These are phyloP conservation scores for Globisporangium radiosum DNA, from an alignment of 352 stramenopile species.

Conservation along the genomic window DNA sequence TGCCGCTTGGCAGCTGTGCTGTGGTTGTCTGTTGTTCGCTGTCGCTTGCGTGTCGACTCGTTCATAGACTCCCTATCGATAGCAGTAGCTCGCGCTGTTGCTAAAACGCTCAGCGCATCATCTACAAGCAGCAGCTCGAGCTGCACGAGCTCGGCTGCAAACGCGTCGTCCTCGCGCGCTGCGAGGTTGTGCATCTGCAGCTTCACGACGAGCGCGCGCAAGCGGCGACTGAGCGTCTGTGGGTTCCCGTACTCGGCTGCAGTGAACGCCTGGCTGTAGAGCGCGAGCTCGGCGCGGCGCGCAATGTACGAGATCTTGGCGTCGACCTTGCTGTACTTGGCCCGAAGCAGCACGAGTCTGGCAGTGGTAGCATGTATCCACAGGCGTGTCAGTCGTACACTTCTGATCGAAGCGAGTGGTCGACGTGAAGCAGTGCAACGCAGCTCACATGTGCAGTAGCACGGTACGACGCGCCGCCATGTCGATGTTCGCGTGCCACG, in stretches of 20 bases:
- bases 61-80: not conserved
- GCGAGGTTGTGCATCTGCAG: slow-evolving; percentile 51
- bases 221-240: slow-evolving; percentile 42
- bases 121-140: not conserved
- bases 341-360: slow-evolving; percentile 51
- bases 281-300: slow-evolving; percentile 42
- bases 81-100: not conserved
- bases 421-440: not conserved
- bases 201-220: slow-evolving; percentile 56
- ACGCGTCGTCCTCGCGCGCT: slow-evolving; percentile 27
- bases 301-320: slow-evolving; percentile 57
- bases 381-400: too few relatives aligned
- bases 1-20: not conserved
- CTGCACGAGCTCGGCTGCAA: slow-evolving; percentile 15
- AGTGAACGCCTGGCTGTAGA: slow-evolving; percentile 49
- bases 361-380: not conserved
- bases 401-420: not conserved
- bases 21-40: too few relatives aligned
- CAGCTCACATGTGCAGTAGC: slow-evolving; percentile 48
- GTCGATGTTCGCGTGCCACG: slow-evolving; percentile 38
- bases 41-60: not conserved
- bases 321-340: slow-evolving; percentile 55
- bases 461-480: slow-evolving; percentile 31
- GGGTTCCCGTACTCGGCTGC: slow-evolving; percentile 47
- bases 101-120: not conserved